Base-by-base conservation (phyloP, 1,284 basidiomycete species). In the Ceratobasidium sp. region DNA sequence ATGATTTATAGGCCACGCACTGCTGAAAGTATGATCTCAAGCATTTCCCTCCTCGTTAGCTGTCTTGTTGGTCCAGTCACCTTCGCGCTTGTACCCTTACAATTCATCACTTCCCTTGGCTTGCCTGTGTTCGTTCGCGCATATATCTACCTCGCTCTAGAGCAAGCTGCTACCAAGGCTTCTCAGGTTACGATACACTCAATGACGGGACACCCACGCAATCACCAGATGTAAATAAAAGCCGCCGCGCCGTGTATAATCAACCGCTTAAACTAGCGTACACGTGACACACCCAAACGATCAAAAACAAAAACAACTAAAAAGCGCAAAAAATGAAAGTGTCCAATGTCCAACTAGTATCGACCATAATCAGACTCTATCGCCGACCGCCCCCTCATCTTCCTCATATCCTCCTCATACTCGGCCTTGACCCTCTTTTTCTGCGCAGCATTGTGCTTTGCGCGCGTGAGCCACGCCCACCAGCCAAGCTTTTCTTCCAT, bases 341-440 rank as follows among this genome's bases (percentile, higher is more conserved):
- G 32, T 51, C 43, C 32, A 51, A 54, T 51, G 59, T 62, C 59
- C 59, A 40, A 34, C 49, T 54, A 74, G 52, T 52, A 74, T 13
- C 71, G 56, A 37, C 11, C 32, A 64, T 74, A 74, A 46, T 74
- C 71, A 74, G 59, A 64, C 29, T 59, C 71, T 25, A 74, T 43
- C 19, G 44, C 57, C 54, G 57, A 46, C n/a, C 69, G 54, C 2
- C 54, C 69, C 46, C 71, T 74, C 71, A 74, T 74, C 71, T 61
- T 40, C 59, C n/a, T 74, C 71, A 74, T 74, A 74, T 74, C 71
- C 71, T 74, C 71, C 61, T 74, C 71, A 43, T 74, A 74, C 61
- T 74, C 71, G 13, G 61, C 46, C 46, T 74, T 49, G 46, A 74
- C 61, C 71, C 71, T 29, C 49, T 64, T 74, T 59, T 29, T 59